Percentiles rank a stretch among this genome's conserved stretches.
Conservation (phyloP, 2,329 filamentous ascomycete genomes). For the Sphaerulina musiva region DNA sequence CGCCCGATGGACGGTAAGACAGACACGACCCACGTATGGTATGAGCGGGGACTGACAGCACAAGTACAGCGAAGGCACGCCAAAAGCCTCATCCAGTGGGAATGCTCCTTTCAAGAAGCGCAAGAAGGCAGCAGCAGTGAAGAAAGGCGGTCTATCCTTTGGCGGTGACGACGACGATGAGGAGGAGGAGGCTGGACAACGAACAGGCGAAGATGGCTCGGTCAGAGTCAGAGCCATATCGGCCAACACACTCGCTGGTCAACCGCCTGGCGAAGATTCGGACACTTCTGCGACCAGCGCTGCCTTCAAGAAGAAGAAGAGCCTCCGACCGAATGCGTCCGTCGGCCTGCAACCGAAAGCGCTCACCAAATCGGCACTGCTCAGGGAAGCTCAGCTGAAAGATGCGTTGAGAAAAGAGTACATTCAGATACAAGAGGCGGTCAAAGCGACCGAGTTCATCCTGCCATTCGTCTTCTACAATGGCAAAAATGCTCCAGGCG, state of each 20-base stretch:
- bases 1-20: constrained; percentile 56
- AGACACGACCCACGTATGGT: neutral
- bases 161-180: constrained; percentile 62
- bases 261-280: constrained; percentile 15
- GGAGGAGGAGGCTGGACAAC: constrained; percentile 27
- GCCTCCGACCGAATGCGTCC: constrained; percentile 56
- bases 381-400: constrained; percentile 70
- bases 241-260: constrained; percentile 1
- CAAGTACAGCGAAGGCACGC: constrained; percentile 52
- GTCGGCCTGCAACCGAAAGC: constrained; percentile 64
- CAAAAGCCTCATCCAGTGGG: constrained; percentile 34
- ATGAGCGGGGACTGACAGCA: constrained; percentile 43
- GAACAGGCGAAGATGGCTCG: neutral
- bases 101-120: constrained; percentile 49
- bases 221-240: neutral
- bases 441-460: constrained; percentile 81
- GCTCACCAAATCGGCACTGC: constrained; percentile 67
- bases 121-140: constrained; percentile 38
- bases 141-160: constrained; percentile 61
- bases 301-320: constrained; percentile 37
- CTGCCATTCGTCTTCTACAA: constrained; percentile 98
- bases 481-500: constrained; percentile 80
- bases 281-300: constrained; percentile 11
- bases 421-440: constrained; percentile 69
- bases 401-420: constrained; percentile 75